A percentile compares a stretch with the other conserved stretches of the same genome.
Evolutionary conservation across 257 asterid genomes (phyloP).

Genomic region (Ilex asprella): DNA sequence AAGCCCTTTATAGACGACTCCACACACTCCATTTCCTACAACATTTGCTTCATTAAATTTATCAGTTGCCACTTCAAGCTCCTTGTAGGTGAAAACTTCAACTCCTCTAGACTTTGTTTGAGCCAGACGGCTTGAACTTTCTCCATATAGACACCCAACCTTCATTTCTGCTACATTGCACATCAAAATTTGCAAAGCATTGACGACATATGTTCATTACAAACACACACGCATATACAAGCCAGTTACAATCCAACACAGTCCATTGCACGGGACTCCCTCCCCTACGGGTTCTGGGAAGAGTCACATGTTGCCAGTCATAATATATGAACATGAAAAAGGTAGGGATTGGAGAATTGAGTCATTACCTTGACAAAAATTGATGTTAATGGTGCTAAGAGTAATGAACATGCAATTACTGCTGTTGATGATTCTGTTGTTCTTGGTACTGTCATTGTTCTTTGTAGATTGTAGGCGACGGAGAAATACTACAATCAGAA

Average conservation of each 20-base stretch:
- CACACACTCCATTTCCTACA: constrained; percentile 39
- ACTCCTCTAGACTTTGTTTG: constrained; percentile 37
- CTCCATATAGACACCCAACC: constrained; percentile 50
- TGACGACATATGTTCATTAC: too few relatives aligned
- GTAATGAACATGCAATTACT: constrained; percentile 48
- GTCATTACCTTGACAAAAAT: constrained; percentile 41
- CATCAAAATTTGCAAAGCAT: not conserved
- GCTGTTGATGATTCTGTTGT: constrained; percentile 25
- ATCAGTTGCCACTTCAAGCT: constrained; percentile 54
- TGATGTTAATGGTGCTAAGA: constrained; percentile 45
- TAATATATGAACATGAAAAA: too few relatives aligned
- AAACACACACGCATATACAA: too few relatives aligned
- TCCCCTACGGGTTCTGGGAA: too few relatives aligned
- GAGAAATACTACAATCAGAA: constrained; percentile 45
- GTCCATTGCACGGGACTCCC: too few relatives aligned
- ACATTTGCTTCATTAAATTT: constrained; percentile 44
- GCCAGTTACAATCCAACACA: too few relatives aligned
- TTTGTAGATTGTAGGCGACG: constrained; percentile 37
- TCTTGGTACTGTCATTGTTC: constrained; percentile 9
- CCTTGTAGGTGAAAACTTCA: constrained; percentile 59
- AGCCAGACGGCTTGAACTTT: constrained; percentile 18
- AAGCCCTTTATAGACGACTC: constrained; percentile 49
- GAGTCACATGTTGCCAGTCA: too few relatives aligned
- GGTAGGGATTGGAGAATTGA: not conserved
- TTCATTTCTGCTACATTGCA: constrained; percentile 17